Evolutionary conservation across 305 asterid genomes (phyloP).

Genomic region (Fraxinus latifolia): DNA sequence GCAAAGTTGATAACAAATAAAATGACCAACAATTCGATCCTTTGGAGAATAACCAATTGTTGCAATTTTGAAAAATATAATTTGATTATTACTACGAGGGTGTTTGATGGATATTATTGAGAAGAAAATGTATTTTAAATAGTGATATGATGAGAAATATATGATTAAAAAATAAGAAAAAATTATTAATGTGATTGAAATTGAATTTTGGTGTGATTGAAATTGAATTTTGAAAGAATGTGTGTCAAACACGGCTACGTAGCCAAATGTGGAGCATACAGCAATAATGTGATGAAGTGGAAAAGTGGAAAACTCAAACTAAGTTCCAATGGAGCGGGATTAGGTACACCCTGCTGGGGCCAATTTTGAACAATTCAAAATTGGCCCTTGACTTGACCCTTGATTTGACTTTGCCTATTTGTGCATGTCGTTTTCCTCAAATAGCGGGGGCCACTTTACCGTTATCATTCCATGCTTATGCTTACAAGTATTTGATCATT

Average conservation of each 20-base stretch:
- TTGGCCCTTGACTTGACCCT: neutral
- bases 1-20: neutral
- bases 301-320: neutral
- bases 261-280: neutral
- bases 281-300: neutral
- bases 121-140: too few relatives aligned
- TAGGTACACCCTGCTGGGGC: conserved; percentile 16
- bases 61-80: neutral
- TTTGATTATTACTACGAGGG: neutral
- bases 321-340: conserved; percentile 12
- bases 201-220: too few relatives aligned
- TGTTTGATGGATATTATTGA: too few relatives aligned
- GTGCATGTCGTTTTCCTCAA: neutral
- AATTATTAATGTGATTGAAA: too few relatives aligned
- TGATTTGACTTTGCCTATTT: neutral
- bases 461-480: neutral
- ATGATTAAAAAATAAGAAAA: too few relatives aligned
- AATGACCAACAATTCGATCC: neutral
- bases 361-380: neutral
- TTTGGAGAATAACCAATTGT: neutral
- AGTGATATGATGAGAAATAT: too few relatives aligned
- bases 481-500: neutral
- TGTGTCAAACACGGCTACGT: neutral
- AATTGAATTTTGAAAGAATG: too few relatives aligned
- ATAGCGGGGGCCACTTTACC: neutral